Conservation (phyloP, 345 rosid genomes). For the Salix purpurea region DNA sequence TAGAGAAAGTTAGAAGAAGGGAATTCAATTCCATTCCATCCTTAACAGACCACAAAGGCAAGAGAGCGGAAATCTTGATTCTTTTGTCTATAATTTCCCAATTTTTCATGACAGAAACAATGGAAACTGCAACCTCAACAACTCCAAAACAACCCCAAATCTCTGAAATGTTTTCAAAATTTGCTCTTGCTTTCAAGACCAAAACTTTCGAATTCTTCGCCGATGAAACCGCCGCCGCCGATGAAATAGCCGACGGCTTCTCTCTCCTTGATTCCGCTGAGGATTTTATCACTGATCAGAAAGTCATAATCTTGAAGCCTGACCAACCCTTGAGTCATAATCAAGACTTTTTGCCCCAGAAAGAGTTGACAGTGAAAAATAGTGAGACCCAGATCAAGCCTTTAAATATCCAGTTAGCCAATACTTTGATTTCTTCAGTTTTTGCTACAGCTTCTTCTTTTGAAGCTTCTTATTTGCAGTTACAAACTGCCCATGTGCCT, state of each 20-base stretch:
- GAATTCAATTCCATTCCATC: background rate
- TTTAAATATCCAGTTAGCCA: constrained; percentile 40
- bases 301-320: constrained; percentile 87
- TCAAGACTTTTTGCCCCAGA: background rate
- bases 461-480: constrained; percentile 83
- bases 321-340: constrained; percentile 33
- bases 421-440: constrained; percentile 60
- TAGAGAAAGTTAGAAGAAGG: background rate
- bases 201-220: constrained; percentile 87
- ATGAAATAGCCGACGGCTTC: constrained; percentile 31
- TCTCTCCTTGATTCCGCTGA: constrained; percentile 77
- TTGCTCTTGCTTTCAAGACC: constrained; percentile 87
- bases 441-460: constrained; percentile 71
- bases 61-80: background rate
- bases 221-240: constrained; percentile 42
- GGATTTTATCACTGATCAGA: constrained; percentile 86
- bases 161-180: constrained; percentile 87
- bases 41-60: background rate
- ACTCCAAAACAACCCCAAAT: constrained; percentile 60
- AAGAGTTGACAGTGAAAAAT: background rate
- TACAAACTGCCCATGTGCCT: constrained; percentile 82
- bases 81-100: background rate
- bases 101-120: constrained; percentile 34
- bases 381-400: constrained; percentile 28
- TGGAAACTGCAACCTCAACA: constrained; percentile 34